Conservation (phyloP, 2,329 filamentous ascomycete species). For the Botryotinia convoluta region DNA sequence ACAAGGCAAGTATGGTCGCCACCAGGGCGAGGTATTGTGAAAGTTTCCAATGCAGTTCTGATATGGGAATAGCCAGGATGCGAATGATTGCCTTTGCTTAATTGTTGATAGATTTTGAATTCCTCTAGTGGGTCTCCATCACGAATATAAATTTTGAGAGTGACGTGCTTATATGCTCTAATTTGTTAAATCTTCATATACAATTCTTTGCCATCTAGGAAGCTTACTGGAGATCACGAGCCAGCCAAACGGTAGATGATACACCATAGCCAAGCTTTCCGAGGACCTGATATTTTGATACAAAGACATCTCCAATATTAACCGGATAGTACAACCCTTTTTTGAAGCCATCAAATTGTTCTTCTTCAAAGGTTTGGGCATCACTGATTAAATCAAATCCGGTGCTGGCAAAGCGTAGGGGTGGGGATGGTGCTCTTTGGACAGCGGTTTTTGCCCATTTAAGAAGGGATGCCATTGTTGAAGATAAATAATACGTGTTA, state of each 20-base stretch:
- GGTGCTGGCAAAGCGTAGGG: background rate
- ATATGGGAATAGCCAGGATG: background rate
- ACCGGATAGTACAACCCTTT: background rate
- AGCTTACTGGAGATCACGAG: slow-evolving; percentile 26
- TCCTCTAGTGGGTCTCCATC: slow-evolving; percentile 34
- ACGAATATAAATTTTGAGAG: slow-evolving; percentile 23
- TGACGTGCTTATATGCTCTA: slow-evolving; percentile 16
- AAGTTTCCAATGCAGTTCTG: slow-evolving; percentile 39
- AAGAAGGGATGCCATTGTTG: background rate
- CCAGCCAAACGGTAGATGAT: slow-evolving; percentile 28
- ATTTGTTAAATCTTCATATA: background rate
- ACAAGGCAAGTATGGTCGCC: slow-evolving; percentile 41
- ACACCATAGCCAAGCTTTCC: slow-evolving; percentile 28
- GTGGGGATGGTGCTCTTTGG: background rate
- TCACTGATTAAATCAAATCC: background rate
- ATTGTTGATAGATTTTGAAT: slow-evolving; percentile 44
- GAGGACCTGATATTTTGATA: slow-evolving; percentile 28
- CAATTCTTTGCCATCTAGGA: background rate
- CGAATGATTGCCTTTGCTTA: slow-evolving; percentile 33
- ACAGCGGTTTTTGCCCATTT: background rate
- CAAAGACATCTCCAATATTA: slow-evolving; percentile 24
- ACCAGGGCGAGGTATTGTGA: slow-evolving; percentile 40
- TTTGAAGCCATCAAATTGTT: background rate
- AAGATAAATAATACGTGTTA: background rate
- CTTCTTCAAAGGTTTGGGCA: background rate